Evolutionary conservation across 495 filamentous ascomycete species (phyloP).

Genomic region (Podospora bellae-mahoneyi): DNA sequence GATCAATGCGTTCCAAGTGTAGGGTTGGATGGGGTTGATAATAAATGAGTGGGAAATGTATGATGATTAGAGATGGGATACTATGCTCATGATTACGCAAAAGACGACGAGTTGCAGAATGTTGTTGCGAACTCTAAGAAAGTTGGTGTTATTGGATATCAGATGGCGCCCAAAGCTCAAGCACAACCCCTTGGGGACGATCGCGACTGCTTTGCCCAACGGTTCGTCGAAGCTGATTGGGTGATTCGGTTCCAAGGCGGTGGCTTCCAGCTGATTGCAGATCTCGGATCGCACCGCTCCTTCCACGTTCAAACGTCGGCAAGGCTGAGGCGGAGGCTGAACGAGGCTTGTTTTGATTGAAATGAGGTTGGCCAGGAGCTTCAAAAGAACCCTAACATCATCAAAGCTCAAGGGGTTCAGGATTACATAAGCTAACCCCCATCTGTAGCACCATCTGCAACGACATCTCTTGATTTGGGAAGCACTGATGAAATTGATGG

Average conservation of each 20-base stretch:
- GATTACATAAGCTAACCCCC: conserved; percentile 1
- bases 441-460: neutral
- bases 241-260: neutral
- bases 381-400: conserved; percentile 2
- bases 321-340: conserved; percentile 7
- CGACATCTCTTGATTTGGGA: neutral
- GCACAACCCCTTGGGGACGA: neutral
- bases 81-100: neutral
- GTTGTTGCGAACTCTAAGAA: neutral
- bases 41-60: neutral
- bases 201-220: conserved; percentile 5
- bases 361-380: neutral
- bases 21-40: neutral
- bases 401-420: neutral
- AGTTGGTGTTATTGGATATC: neutral
- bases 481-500: neutral
- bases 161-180: neutral
- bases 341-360: neutral
- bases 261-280: neutral
- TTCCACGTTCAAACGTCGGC: neutral
- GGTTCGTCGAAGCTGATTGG: neutral
- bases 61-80: neutral
- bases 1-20: neutral
- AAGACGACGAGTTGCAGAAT: neutral
- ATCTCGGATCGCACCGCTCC: conserved; percentile 6